Percentiles rank a stretch among this genome's conserved stretches.
phyloP scores from a whole-genome alignment of 345 rosid genomes.

The Eucalyptus curtisii region DNA sequence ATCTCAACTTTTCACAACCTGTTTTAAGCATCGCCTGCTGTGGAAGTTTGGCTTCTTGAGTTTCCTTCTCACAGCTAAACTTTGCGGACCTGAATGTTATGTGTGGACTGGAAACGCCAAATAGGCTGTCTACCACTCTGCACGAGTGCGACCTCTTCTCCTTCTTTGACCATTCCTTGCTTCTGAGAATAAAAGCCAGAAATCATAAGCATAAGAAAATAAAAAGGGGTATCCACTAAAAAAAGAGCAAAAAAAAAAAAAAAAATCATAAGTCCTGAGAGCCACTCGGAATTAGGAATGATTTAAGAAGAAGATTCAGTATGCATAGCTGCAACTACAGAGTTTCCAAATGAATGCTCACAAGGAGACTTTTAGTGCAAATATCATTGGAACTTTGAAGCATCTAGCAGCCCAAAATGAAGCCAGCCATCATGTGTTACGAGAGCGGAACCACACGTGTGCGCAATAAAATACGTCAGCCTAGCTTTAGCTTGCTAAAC shows the following conservation, averaged over 20 bases:
- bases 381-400: background rate
- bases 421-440: background rate
- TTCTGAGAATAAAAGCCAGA: constrained; percentile 27
- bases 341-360: background rate
- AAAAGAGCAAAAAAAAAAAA: background rate
- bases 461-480: background rate
- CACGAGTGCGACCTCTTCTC: constrained; percentile 88
- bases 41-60: background rate
- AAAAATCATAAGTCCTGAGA: background rate
- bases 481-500: background rate
- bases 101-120: constrained; percentile 95
- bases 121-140: constrained; percentile 93
- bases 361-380: background rate
- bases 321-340: background rate
- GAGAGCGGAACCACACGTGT: background rate
- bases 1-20: background rate
- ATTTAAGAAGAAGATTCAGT: background rate
- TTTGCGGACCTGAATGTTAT: constrained; percentile 90
- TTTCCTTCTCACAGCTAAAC: constrained; percentile 23
- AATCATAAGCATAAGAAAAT: background rate
- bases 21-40: background rate
- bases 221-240: background rate
- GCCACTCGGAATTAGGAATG: background rate
- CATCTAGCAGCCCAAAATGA: background rate
- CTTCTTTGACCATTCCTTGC: constrained; percentile 93